phyloP scores from a whole-genome alignment of 306 rosid species.

The Hippophae gyantsensis region DNA sequence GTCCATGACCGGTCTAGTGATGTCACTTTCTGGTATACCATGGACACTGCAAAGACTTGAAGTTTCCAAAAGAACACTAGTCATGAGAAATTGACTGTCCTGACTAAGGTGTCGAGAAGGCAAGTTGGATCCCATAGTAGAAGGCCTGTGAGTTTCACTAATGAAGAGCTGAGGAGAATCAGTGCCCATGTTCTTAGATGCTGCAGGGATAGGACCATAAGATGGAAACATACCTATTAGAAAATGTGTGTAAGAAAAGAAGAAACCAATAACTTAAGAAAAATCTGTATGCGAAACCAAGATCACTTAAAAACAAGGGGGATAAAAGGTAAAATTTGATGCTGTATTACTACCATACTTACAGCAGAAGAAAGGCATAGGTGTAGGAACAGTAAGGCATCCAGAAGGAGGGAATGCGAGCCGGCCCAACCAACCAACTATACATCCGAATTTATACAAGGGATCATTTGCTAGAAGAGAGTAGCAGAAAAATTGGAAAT shows the following conservation, averaged over 20 bases:
- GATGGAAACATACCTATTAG: constrained; percentile 19
- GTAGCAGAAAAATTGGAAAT: background rate
- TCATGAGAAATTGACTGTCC: background rate
- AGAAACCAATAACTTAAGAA: background rate
- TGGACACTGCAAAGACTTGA: constrained; percentile 1
- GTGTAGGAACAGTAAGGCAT: constrained; percentile 9
- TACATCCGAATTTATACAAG: background rate
- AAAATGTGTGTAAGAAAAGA: background rate
- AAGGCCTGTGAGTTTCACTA: background rate
- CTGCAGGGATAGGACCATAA: constrained; percentile 6
- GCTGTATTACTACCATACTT: background rate
- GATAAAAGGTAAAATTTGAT: background rate
- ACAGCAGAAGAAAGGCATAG: constrained; percentile 16
- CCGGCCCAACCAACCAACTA: constrained; percentile 18
- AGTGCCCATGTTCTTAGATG: background rate
- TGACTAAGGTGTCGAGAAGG: background rate
- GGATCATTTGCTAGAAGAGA: background rate
- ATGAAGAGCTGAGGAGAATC: background rate
- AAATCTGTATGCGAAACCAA: background rate
- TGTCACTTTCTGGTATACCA: constrained; percentile 1
- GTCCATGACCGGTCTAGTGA: background rate
- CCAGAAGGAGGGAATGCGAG: constrained; percentile 24
- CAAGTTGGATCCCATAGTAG: background rate
- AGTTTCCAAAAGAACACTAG: constrained; percentile 8
- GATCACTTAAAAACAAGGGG: background rate